Percentiles rank a stretch among this genome's conserved stretches.
Conservation (phyloP, 2,329 filamentous ascomycete genomes). For the Corinectria fuckeliana region DNA sequence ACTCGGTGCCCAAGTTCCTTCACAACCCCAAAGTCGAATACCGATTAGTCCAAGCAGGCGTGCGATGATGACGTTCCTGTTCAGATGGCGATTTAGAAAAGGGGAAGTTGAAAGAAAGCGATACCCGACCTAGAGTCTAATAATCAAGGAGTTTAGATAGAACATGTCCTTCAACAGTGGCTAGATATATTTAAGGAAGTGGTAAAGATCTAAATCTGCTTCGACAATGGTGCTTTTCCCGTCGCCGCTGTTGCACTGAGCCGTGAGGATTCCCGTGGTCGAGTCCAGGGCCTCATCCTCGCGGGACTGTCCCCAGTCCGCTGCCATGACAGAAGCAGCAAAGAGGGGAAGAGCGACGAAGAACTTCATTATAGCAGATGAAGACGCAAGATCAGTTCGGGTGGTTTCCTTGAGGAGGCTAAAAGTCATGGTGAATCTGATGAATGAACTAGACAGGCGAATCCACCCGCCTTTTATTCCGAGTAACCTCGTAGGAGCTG, state of each 20-base stretch:
- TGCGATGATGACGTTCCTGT: neutral
- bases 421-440: neutral
- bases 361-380: slow-evolving; percentile 14
- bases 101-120: neutral
- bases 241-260: neutral
- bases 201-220: neutral
- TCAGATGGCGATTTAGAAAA: neutral
- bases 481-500: neutral
- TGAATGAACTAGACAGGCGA: too few species aligned
- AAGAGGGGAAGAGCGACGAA: neutral
- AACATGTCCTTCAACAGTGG: too few species aligned
- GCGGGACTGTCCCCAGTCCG: neutral
- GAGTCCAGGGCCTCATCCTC: neutral
- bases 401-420: neutral
- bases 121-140: neutral
- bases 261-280: neutral
- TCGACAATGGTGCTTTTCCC: neutral
- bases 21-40: slow-evolving; percentile 54
- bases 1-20: slow-evolving; percentile 75
- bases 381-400: too few species aligned
- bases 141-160: too few species aligned
- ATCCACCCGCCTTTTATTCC: neutral
- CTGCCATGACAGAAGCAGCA: neutral
- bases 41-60: slow-evolving; percentile 6
- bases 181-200: neutral